Percentiles rank a stretch among this genome's conserved stretches.
These are phyloP conservation scores for Botrytis aclada DNA, from an alignment of 2,329 filamentous ascomycete species.

Conservation along the genomic window DNA sequence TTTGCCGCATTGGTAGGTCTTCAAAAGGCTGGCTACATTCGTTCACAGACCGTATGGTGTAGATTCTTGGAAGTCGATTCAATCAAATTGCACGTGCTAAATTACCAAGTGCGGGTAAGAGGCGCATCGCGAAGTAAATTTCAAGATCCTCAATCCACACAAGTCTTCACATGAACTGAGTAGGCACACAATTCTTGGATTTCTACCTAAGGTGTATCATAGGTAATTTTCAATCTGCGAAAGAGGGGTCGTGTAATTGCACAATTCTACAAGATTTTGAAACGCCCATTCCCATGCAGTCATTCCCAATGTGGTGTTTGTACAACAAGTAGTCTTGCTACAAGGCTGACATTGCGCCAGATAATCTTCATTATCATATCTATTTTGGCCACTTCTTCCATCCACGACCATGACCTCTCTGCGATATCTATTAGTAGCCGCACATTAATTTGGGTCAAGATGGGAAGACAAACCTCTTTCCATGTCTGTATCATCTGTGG, in stretches of 20 bases:
- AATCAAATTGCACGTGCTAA: neutral
- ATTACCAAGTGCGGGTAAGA: neutral
- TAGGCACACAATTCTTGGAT: neutral
- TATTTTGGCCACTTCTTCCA: constrained; percentile 72
- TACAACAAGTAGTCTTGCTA: constrained; percentile 26
- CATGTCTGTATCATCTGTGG: constrained; percentile 85
- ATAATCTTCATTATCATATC: constrained; percentile 10
- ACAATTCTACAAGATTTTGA: constrained; percentile 22
- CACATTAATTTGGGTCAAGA: neutral
- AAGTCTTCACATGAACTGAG: neutral
- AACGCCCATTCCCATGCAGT: constrained; percentile 27
- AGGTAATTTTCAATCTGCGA: neutral
- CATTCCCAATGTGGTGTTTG: constrained; percentile 26
- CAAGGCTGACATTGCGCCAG: constrained; percentile 4
- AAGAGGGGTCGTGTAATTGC: constrained; percentile 19
- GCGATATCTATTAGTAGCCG: constrained; percentile 39
- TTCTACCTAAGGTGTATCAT: neutral
- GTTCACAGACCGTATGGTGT: neutral
- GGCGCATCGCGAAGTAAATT: neutral
- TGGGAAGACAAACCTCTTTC: constrained; percentile 69
- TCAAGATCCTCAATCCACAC: neutral
- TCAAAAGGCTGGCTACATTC: neutral
- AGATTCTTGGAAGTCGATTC: neutral
- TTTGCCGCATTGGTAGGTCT: neutral
- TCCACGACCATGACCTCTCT: constrained; percentile 68